These are phyloP conservation scores for Gnomoniopsis sp. DNA, from an alignment of 2,329 filamentous ascomycete species.

Conservation along the genomic window DNA sequence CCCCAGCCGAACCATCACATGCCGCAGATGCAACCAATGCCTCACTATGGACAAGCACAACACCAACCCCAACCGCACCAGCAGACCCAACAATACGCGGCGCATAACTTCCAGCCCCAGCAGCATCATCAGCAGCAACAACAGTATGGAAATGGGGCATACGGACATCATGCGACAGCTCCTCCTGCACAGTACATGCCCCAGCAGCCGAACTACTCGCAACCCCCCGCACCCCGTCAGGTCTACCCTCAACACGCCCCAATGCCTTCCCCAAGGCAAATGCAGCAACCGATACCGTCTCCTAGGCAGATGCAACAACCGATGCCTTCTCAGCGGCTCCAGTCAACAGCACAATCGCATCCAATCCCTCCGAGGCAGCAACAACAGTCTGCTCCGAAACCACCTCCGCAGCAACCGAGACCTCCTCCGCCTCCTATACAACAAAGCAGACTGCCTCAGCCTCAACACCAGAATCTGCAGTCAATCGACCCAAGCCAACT, in stretches of 20 bases:
- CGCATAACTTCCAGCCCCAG: constrained; percentile 24
- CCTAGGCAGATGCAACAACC: constrained; percentile 20
- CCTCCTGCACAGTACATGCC: constrained; percentile 11
- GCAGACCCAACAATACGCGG: constrained; percentile 24
- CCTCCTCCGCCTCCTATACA: constrained; percentile 7
- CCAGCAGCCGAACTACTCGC: background rate
- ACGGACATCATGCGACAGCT: constrained; percentile 17
- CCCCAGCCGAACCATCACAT: constrained; percentile 24
- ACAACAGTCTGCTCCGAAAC: constrained; percentile 17
- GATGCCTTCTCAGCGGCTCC: constrained; percentile 27
- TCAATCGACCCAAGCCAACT: background rate
- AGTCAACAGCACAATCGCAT: constrained; percentile 8
- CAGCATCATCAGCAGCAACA: constrained; percentile 18
- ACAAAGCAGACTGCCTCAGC: background rate
- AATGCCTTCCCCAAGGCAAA: constrained; percentile 17
- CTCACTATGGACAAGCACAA: constrained; percentile 22
- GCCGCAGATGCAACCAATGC: constrained; percentile 23
- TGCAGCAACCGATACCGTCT: constrained; percentile 11
- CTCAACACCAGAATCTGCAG: background rate
- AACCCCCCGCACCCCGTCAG: background rate
- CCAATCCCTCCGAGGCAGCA: constrained; percentile 9
- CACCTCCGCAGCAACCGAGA: constrained; percentile 4
- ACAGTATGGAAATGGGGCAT: constrained; percentile 23
- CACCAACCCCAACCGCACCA: constrained; percentile 27
- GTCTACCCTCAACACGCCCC: constrained; percentile 23